These are phyloP conservation scores for Botrytis cinerea DNA, from an alignment of 2,329 filamentous ascomycete genomes.

Conservation along the genomic window DNA sequence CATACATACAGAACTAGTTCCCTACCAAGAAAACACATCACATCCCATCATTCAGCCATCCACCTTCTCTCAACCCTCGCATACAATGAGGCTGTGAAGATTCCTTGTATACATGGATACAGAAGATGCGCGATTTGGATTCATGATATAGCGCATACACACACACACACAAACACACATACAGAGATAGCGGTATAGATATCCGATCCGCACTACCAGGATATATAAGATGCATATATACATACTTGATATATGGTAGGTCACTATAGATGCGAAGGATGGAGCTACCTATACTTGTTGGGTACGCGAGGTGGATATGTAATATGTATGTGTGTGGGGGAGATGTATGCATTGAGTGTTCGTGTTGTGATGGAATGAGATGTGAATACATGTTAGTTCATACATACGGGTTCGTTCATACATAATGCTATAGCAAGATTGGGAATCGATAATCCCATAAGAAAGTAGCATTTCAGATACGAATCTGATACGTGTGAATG, in stretches of 20 bases:
- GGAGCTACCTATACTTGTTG: background rate
- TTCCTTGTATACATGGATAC: background rate
- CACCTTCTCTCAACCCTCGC: background rate
- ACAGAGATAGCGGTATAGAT: background rate
- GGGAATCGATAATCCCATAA: background rate
- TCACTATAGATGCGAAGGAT: background rate
- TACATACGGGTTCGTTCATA: no score
- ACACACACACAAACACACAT: background rate
- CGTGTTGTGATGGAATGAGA: background rate
- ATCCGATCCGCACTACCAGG: background rate
- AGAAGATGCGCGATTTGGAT: background rate
- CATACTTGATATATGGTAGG: background rate
- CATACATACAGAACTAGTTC: background rate
- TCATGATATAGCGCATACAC: background rate
- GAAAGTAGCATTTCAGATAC: background rate
- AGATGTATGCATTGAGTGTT: background rate
- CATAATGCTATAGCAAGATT: background rate
- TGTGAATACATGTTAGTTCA: background rate
- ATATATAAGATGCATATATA: background rate
- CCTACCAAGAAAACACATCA: background rate
- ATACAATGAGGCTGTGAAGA: background rate
- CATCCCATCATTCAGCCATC: background rate
- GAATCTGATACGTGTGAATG: background rate
- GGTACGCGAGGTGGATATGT: background rate
- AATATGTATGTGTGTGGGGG: no score